phyloP scores from a whole-genome alignment of 371 early-diverging fungal genomes.

The Syncephalastrum monosporum region DNA sequence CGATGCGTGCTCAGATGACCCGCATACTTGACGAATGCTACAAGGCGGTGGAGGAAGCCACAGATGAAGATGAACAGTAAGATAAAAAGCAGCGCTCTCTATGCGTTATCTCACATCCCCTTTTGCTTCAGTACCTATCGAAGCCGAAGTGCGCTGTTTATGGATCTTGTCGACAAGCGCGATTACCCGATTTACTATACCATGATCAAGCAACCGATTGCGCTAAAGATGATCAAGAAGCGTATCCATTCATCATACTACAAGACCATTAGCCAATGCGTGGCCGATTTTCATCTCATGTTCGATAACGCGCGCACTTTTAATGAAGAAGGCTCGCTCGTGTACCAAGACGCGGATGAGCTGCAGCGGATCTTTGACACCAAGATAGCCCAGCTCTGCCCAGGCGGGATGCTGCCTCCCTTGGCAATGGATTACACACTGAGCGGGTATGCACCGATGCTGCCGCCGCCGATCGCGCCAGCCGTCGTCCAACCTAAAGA shows the following conservation, averaged over 20 bases:
- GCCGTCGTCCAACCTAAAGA: no score
- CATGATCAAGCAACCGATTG: constrained; percentile 76
- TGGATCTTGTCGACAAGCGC: constrained; percentile 65
- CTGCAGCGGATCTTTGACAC: constrained; percentile 25
- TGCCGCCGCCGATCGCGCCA: no score
- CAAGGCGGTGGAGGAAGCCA: constrained; percentile 53
- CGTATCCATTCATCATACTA: constrained; percentile 49
- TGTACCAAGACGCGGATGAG: constrained; percentile 75
- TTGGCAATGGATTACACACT: no score
- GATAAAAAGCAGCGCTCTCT: background rate
- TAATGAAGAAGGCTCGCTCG: constrained; percentile 77
- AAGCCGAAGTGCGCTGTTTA: constrained; percentile 59
- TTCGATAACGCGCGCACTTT: constrained; percentile 78
- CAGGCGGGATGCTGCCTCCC: constrained; percentile 5
- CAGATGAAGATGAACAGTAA: constrained; percentile 47
- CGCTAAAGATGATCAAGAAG: constrained; percentile 61
- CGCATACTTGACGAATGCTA: constrained; percentile 48
- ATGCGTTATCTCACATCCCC: background rate
- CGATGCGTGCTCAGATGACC: constrained; percentile 52
- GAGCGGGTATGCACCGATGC: no score
- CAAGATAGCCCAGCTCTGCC: constrained; percentile 11
- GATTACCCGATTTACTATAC: constrained; percentile 82
- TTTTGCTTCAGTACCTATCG: constrained; percentile 29
- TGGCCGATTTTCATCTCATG: constrained; percentile 65
- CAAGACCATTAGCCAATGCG: constrained; percentile 40